These are phyloP conservation scores for Pythium folliculosum DNA, from an alignment of 352 stramenopile species.

Conservation along the genomic window DNA sequence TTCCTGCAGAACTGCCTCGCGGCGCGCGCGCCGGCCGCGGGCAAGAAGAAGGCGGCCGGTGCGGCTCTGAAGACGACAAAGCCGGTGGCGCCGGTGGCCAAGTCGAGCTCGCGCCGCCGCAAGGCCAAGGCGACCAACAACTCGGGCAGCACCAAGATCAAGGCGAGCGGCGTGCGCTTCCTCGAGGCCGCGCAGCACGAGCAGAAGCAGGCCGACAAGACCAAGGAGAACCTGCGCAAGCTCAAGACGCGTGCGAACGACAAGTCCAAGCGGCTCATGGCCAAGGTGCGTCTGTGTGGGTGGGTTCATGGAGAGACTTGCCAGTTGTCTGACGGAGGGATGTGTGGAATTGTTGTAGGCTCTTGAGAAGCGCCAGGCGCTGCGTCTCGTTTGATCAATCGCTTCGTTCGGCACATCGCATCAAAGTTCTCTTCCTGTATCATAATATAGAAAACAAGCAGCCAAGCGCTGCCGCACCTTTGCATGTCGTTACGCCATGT, in stretches of 20 bases:
- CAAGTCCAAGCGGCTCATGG: conserved; percentile 71
- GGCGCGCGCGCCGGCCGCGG: conserved; percentile 23
- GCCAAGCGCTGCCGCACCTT: background rate
- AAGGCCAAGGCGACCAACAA: conserved; percentile 25
- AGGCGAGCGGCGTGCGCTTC: conserved; percentile 40
- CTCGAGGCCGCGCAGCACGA: conserved; percentile 56
- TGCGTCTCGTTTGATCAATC: conserved; percentile 13
- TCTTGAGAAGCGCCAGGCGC: conserved; percentile 21
- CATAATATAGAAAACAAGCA: conserved; percentile 2
- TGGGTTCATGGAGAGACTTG: background rate
- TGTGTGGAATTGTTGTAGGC: conserved; percentile 8
- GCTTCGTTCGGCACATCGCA: no score
- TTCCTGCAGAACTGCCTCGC: conserved; percentile 64
- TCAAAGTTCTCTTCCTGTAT: conserved; percentile 4
- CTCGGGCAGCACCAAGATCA: conserved; percentile 2
- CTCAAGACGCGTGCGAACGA: conserved; percentile 50
- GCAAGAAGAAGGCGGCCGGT: conserved; percentile 16
- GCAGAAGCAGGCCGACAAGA: conserved; percentile 53
- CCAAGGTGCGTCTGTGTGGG: conserved; percentile 42
- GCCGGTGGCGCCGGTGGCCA: conserved; percentile 8
- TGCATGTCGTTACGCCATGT: background rate
- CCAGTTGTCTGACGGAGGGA: background rate
- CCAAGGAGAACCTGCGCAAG: conserved; percentile 62
- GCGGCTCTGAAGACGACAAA: background rate
- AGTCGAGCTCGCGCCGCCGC: conserved; percentile 20